Base-by-base conservation (phyloP, 257 asterid genomes). In the Petrea volubilis region DNA sequence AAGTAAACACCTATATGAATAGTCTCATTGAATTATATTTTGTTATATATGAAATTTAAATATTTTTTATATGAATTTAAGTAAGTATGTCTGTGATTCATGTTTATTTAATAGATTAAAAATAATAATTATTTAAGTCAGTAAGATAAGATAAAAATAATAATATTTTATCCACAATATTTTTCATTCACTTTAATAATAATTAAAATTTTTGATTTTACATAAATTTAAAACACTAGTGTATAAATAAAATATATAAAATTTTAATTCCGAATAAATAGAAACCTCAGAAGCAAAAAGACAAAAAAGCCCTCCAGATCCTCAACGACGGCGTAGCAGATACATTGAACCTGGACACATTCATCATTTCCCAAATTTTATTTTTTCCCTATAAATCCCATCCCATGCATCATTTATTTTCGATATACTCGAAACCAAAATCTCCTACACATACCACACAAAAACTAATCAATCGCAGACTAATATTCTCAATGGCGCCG, bases 281-380 rank as follows among this genome's bases (percentile, higher is more conserved):
- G 15, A 18, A 29, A 50, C 70, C 74, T 60, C 60, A 49, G 66
- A 52, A n/a, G 15, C 11, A 9, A 38, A 13, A 38, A 34, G 38
- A 2, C 0, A 40, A 2, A 15, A 23, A 34, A 59, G 25, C 21
- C 10, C 11, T 20, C 10, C 20, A 24, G 18, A 50, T 58, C 28
- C 7, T 29, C 0, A 18, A 36, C 2, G 23, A 24, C 7, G 27
- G 59, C 18, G 18, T 7, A 17, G 7, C 6, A 83, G 88, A 74
- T 90, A 79, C 96, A 84, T 86, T 90, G 95, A 86, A 90, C 88
- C 91, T 86, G 25, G 93, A 90, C 95, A 79, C 65, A 27, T 21
- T 11, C 41, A 40, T 7, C 33, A 49, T 9, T 2, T 38, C 9
- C 9, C 38, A 31, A 7, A 5, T 38, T 38, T 2, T 38, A 38